Base-by-base conservation (phyloP, 108 stramenopile genomes). In the Parietichytrium sp. region DNA sequence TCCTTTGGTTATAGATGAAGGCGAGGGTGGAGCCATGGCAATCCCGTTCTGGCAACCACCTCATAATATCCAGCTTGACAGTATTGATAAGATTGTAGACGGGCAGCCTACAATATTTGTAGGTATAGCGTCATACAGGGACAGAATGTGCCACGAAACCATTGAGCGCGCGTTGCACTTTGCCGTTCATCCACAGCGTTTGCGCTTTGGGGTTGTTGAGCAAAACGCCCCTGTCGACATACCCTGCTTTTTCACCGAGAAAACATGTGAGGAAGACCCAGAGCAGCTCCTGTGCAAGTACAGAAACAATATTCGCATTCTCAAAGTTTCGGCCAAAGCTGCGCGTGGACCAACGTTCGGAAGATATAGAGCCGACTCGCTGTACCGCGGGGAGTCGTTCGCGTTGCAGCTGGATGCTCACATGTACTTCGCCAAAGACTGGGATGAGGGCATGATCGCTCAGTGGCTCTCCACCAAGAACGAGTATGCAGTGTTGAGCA, bases 401-500 rank as follows among this genome's bases (percentile, higher is more conserved):
- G 89, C 88, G 20, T 83, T 93, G 88, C 93, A 94, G 82, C 79
- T 90, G 26, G 91, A 93, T 81, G 88, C 91, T 4, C 90, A 91
- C 53, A 82, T 91, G 49, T 78, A 78, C 18, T 91, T 92, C 52
- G 87, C 85, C 3, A 47, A 78, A 10, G 55, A 23, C 50, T 85
- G 85, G 90, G 83, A 50, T 84, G 79, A 54, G 23, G 84, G 89
- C 48, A 92, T 97, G 51, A 87, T 95, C 31, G 42, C 84, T 3
- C 94, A 95, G 83, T 94, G 92, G 91, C 49, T 87, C 42, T 54
- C 54, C 29, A 93, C 95, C 1, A 80, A 88, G 16, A 97, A 95
- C 87, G 94, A 95, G 86, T 94, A 94, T 92, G 95, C 91, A 30
- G 92, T 97, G 4, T 52, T 97, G 8, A 91, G 89, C 8, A 90